These are phyloP conservation scores for Chaetomium sp. DNA, from an alignment of 2,329 filamentous ascomycete species.

Conservation along the genomic window DNA sequence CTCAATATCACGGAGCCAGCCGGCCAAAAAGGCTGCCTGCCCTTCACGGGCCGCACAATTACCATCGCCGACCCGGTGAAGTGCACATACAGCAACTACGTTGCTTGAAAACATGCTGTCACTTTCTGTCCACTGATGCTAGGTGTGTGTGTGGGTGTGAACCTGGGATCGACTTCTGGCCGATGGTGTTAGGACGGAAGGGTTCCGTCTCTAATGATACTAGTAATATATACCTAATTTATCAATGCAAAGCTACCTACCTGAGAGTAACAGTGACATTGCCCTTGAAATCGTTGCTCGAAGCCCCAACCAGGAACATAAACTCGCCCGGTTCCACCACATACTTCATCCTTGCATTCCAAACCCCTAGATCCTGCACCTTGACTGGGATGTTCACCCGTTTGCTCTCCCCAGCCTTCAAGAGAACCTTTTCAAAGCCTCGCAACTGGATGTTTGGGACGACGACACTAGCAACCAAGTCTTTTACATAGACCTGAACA, in stretches of 20 bases:
- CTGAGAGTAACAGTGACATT: slow-evolving; percentile 23
- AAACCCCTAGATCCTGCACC: slow-evolving; percentile 60
- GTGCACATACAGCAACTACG: slow-evolving; percentile 33
- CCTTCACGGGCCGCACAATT: slow-evolving; percentile 41
- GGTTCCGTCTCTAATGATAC: too few relatives aligned
- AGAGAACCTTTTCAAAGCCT: slow-evolving; percentile 66
- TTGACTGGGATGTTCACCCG: slow-evolving; percentile 53
- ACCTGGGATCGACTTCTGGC: too few relatives aligned
- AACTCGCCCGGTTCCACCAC: slow-evolving; percentile 74
- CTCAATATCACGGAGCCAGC: slow-evolving; percentile 43
- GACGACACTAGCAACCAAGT: slow-evolving; percentile 62
- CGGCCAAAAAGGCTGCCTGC: slow-evolving; percentile 43
- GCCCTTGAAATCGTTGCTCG: slow-evolving; percentile 54
- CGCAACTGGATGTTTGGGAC: slow-evolving; percentile 66
- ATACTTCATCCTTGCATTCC: slow-evolving; percentile 67
- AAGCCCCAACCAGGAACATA: slow-evolving; percentile 61
- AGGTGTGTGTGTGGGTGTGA: not conserved
- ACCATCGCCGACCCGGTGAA: slow-evolving; percentile 36
- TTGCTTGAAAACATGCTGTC: not conserved
- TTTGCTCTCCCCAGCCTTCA: slow-evolving; percentile 62
- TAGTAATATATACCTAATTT: too few relatives aligned
- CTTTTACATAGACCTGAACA: slow-evolving; percentile 68
- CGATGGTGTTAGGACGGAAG: not conserved
- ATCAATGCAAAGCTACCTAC: too few relatives aligned
- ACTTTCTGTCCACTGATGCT: not conserved